phyloP scores from a whole-genome alignment of 2,329 filamentous ascomycete genomes.

The Bipolaris oryzae region DNA sequence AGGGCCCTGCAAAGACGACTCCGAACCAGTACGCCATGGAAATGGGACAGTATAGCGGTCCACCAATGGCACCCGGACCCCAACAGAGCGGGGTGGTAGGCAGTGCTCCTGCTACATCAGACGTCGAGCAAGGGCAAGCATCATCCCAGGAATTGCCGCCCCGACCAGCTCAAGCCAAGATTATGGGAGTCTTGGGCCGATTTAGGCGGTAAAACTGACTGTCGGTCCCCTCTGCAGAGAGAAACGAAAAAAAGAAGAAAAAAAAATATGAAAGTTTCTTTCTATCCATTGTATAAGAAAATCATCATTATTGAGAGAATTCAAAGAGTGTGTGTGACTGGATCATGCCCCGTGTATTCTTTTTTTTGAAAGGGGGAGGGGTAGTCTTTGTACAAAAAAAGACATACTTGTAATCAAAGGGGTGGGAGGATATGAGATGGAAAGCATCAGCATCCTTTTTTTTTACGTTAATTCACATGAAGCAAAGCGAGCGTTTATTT shows the following conservation, averaged over 20 bases:
- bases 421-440: background rate
- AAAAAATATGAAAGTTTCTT: too few relatives aligned
- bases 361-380: background rate
- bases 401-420: too few relatives aligned
- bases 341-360: slow-evolving; percentile 26
- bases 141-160: slow-evolving; percentile 30
- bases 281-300: too few relatives aligned
- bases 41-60: slow-evolving; percentile 35
- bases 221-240: background rate
- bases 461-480: too few relatives aligned
- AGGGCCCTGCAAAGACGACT: slow-evolving; percentile 38
- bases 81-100: slow-evolving; percentile 43
- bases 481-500: too few relatives aligned
- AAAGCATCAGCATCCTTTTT: background rate
- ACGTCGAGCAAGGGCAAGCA: slow-evolving; percentile 23
- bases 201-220: slow-evolving; percentile 31
- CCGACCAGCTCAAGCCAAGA: slow-evolving; percentile 39
- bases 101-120: background rate
- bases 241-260: background rate
- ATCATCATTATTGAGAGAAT: background rate
- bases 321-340: slow-evolving; percentile 31
- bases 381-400: slow-evolving; percentile 1
- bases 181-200: slow-evolving; percentile 35
- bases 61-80: slow-evolving; percentile 6
- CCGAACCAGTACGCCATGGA: slow-evolving; percentile 35